Evolutionary conservation across 1,284 basidiomycete genomes (phyloP), one percentile per base, ranked within the genome.

Genomic region (Ganoderma sinense): DNA sequence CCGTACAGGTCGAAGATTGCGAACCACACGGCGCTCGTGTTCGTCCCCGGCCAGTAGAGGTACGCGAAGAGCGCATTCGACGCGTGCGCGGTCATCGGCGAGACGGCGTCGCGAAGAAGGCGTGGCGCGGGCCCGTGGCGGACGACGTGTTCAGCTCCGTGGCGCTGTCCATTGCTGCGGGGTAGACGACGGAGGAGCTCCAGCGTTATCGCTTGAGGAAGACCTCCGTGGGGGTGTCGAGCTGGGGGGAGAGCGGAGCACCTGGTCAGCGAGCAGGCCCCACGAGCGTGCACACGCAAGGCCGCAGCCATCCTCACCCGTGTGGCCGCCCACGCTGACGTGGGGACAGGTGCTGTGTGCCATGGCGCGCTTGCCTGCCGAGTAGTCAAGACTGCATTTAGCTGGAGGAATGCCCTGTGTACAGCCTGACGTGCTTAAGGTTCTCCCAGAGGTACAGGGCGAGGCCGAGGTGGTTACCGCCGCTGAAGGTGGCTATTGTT

Each of bases 281-380:
- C 67, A 68, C 0, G 63, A 43, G 36, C 67, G 67, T 7, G 67
- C n/a, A n/a, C n/a, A 68, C 13, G 67, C 41, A 26, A 68, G 63
- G 18, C 67, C 67, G 45, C 64, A 68, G 39, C 67, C 67, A 23
- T 63, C 67, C 26, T 68, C 62, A 10, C 62, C 63, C 0, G 67
- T 58, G 56, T 68, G 67, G 6, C 67, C 67, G 1, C 67, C 67
- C 10, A 68, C 64, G 14, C 67, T 63, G 13, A 68, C 67, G 58
- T 64, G 65, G 14, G 67, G 62, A 48, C 67, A 68, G 36, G 67
- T 68, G n/a, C 67, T 63, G 33, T 68, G 67, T 0, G 56, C 67
- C 58, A 68, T 51, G 6, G 67, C 67, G 14, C 67, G 67, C 31
- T 68, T 18, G 10, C 62, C 67, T 68, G n/a, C n/a, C n/a, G n/a